phyloP scores from a whole-genome alignment of 495 filamentous ascomycete species.

The Daldinia bambusicola region DNA sequence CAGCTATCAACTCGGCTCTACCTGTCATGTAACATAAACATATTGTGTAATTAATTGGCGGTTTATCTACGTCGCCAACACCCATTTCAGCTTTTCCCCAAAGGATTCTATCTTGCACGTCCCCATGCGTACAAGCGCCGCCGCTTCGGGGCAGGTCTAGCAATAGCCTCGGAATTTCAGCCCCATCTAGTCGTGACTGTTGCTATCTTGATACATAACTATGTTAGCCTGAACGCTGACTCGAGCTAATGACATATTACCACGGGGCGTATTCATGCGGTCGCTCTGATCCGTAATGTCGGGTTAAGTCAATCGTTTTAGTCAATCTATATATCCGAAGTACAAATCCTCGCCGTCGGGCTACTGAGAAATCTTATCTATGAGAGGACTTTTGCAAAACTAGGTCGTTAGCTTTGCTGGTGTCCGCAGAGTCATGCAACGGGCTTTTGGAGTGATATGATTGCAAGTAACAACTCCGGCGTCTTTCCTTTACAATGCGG shows the following conservation, averaged over 20 bases:
- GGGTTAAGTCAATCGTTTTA: too few species aligned
- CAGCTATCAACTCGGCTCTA: constrained; percentile 5
- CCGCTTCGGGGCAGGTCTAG: constrained; percentile 2
- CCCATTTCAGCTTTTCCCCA: not conserved
- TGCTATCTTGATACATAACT: not conserved
- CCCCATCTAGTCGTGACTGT: not conserved
- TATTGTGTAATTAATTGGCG: constrained; percentile 33
- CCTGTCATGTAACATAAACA: constrained; percentile 24
- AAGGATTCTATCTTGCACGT: not conserved
- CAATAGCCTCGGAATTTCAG: not conserved
- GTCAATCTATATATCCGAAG: too few species aligned
- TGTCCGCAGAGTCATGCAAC: too few species aligned
- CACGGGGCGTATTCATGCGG: not conserved
- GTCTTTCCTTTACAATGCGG: too few species aligned
- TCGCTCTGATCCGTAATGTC: too few species aligned
- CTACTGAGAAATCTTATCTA: too few species aligned
- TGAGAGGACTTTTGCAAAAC: too few species aligned
- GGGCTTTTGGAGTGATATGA: too few species aligned
- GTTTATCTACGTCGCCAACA: constrained; percentile 41
- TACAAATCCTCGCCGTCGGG: too few species aligned
- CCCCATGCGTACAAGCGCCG: constrained; percentile 6
- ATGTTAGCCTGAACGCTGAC: not conserved
- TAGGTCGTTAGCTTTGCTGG: too few species aligned
- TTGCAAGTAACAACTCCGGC: too few species aligned
- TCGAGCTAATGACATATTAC: not conserved